Conservation (phyloP, 2,329 filamentous ascomycete genomes). For the Aureobasidium lini region DNA sequence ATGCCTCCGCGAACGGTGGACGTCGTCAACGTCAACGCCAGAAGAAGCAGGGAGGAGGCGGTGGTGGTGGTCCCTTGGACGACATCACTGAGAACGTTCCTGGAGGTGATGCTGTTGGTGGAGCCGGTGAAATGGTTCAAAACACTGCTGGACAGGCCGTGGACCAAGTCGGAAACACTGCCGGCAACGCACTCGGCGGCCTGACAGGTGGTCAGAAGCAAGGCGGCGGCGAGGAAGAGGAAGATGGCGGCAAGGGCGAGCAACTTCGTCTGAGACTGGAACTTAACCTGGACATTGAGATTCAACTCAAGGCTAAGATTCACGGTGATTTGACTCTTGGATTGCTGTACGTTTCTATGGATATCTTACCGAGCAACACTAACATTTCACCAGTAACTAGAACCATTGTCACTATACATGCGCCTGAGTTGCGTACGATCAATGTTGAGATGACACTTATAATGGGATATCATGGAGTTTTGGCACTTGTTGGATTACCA, state of each 20-base stretch:
- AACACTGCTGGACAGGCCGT: constrained; percentile 44
- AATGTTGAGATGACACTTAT: constrained; percentile 13
- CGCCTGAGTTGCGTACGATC: background rate
- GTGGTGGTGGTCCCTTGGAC: constrained; percentile 43
- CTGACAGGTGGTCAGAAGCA: constrained; percentile 35
- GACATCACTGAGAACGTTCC: constrained; percentile 48
- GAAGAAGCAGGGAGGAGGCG: constrained; percentile 41
- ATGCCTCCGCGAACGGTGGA: constrained; percentile 46
- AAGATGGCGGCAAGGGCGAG: constrained; percentile 37
- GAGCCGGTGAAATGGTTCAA: constrained; percentile 50
- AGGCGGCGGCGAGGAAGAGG: constrained; percentile 23
- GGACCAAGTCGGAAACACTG: constrained; percentile 37
- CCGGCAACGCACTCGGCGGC: constrained; percentile 40
- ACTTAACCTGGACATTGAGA: constrained; percentile 55
- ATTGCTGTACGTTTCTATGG: constrained; percentile 37
- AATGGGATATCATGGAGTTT: constrained; percentile 12
- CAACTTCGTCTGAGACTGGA: constrained; percentile 51
- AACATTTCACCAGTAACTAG: constrained; percentile 14
- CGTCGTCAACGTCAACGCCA: constrained; percentile 49
- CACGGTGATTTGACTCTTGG: constrained; percentile 56
- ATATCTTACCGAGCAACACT: background rate
- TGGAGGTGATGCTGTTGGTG: constrained; percentile 45
- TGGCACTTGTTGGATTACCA: constrained; percentile 11
- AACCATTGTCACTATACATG: background rate
- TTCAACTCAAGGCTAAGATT: constrained; percentile 58